Evolutionary conservation across 2,329 filamentous ascomycete genomes (phyloP), one percentile per base, ranked within the genome.

Genomic region (Elsinoe perseae): DNA sequence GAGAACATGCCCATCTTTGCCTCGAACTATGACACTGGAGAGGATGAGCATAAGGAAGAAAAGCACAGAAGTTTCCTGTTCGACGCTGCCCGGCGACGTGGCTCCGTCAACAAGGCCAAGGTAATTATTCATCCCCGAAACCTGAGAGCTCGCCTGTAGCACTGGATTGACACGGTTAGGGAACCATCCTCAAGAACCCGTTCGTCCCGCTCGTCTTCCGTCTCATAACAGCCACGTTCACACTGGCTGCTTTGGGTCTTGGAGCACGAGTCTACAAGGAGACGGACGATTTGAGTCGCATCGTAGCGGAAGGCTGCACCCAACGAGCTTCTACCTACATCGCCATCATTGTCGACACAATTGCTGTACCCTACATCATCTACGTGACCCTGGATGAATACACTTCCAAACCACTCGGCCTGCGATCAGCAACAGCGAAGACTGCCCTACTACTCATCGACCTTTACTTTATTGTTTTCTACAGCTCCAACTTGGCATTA

Each of bases 311-410:
- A 4, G 60, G 59, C 43, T 77, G 75, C 62, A 64, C 66, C 18
- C 69, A 72, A 53, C 74, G 75, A 53, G 72, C 74, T 2, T 95
- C 93, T 53, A 87, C 89, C 6, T 81, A 90, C 58, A 90, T 97
- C 74, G 92, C 92, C 27, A 85, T 97, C 55, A 82, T 89, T 32
- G 87, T 98, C 36, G 92, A 97, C 70, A 83, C 86, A 5, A 80
- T 97, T 12, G 92, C 93, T 2, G 80, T 97, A 58, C 83, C 92
- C 2, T 98, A 97, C 72, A 86, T 95, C 56, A 75, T 87, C 50
- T 97, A 95, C 73, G 93, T 97, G 74, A 95, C 91, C 21, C 95
- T 85, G 74, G 93, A 98, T 68, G 93, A 98, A 73, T 97, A 96
- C 72, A 93, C 89, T 4, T 89, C 89, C 27, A 95, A 95, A 68